These are phyloP conservation scores for Beverwykella pulmonaria DNA, from an alignment of 495 filamentous ascomycete species.

Conservation along the genomic window DNA sequence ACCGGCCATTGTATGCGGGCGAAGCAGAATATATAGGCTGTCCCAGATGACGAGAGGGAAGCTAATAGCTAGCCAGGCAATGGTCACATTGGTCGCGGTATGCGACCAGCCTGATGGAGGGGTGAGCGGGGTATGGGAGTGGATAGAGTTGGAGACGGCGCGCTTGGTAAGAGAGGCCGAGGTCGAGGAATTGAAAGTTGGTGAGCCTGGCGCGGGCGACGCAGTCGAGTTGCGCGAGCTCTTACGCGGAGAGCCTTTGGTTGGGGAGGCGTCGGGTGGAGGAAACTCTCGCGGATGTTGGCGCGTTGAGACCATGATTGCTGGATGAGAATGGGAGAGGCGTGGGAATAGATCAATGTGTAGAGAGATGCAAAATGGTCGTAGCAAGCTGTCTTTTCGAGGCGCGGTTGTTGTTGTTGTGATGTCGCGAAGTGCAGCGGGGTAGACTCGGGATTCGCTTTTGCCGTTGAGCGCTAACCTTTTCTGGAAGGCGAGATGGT, in stretches of 20 bases:
- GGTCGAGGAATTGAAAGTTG: conserved; percentile 9
- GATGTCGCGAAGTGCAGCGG: neutral
- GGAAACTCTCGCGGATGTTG: conserved; percentile 46
- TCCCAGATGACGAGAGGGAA: conserved; percentile 86
- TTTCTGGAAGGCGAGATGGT: neutral
- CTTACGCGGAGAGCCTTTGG: conserved; percentile 33
- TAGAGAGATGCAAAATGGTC: neutral
- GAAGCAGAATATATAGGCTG: conserved; percentile 74
- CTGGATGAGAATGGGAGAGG: neutral
- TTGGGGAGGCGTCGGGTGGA: conserved; percentile 34
- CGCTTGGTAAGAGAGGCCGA: conserved; percentile 38
- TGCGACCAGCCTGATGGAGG: conserved; percentile 58
- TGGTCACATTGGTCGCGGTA: conserved; percentile 63
- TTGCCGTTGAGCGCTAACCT: conserved; percentile 2
- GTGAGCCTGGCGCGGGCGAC: conserved; percentile 32
- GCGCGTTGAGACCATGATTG: conserved; percentile 42
- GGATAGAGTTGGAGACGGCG: conserved; percentile 41
- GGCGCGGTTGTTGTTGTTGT: neutral
- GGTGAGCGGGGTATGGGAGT: conserved; percentile 1
- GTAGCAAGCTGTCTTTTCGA: neutral
- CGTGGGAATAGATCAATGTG: neutral
- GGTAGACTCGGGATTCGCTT: neutral
- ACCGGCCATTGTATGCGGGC: conserved; percentile 82
- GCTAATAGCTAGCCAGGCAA: conserved; percentile 77
- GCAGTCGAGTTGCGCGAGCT: conserved; percentile 28